Percentiles rank a stretch among this genome's conserved stretches.
phyloP scores from a whole-genome alignment of 768 basidiomycete genomes.

The Collybiopsis confluens region DNA sequence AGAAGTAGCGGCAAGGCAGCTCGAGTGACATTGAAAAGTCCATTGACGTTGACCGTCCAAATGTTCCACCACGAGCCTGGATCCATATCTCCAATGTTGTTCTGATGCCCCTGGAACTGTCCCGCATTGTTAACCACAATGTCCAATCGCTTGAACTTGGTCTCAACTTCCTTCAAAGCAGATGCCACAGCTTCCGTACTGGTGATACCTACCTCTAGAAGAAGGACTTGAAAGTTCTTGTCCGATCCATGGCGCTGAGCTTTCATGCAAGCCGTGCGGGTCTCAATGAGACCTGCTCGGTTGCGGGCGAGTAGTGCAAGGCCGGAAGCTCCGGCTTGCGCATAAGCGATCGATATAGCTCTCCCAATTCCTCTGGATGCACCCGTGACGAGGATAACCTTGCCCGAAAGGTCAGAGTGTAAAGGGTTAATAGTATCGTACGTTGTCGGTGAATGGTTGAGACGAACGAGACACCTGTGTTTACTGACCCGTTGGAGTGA shows the following conservation, averaged over 20 bases:
- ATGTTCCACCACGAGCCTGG: not conserved
- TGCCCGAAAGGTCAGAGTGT: not conserved
- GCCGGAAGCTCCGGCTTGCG: not conserved
- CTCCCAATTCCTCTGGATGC: not conserved
- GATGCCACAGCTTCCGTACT: not conserved
- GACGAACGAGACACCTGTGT: not conserved
- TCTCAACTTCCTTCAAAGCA: not conserved
- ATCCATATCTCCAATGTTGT: not conserved
- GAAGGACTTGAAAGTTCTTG: not conserved
- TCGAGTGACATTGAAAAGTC: not conserved
- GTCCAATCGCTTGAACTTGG: not conserved
- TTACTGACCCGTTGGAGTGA: too few species aligned
- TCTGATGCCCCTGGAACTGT: not conserved
- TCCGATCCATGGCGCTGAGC: not conserved
- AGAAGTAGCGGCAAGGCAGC: not conserved
- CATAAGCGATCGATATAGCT: not conserved
- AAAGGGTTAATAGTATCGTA: not conserved
- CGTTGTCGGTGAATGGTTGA: not conserved
- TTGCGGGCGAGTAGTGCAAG: not conserved
- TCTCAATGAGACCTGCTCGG: not conserved
- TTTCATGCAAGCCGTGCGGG: not conserved
- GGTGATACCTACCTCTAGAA: not conserved
- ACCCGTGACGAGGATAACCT: not conserved
- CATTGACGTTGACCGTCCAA: not conserved
- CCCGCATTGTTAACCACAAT: not conserved